Evolutionary conservation across 2,329 filamentous ascomycete genomes (phyloP).

Genomic region (Aspergillus neotritici): DNA sequence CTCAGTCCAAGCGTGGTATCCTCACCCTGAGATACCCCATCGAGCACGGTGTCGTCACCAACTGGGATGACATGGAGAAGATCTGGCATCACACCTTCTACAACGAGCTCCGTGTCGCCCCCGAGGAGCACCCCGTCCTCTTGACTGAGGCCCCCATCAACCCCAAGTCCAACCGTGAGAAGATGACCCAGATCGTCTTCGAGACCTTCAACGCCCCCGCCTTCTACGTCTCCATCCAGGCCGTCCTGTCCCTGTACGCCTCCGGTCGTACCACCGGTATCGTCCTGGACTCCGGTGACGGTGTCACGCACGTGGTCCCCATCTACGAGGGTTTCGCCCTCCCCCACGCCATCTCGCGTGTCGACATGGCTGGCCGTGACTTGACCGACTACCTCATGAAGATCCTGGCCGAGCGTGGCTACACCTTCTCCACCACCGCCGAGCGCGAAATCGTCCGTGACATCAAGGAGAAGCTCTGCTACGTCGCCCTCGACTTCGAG

Average conservation of each 20-base stretch:
- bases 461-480: conserved; percentile 99
- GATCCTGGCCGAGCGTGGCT: conserved; percentile 98
- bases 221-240: conserved; percentile 99
- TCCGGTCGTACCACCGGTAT: conserved; percentile 99
- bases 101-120: conserved; percentile 99
- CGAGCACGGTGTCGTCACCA: conserved; percentile 99
- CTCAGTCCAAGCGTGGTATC: conserved; percentile 99
- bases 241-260: conserved; percentile 97
- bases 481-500: conserved; percentile 99
- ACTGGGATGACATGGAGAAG: conserved; percentile 99
- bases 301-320: conserved; percentile 99
- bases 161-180: conserved; percentile 99
- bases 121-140: conserved; percentile 99
- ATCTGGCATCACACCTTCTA: conserved; percentile 99
- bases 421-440: conserved; percentile 99
- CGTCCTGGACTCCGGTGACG: conserved; percentile 98
- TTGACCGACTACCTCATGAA: conserved; percentile 99
- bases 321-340: conserved; percentile 99
- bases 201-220: conserved; percentile 99
- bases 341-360: conserved; percentile 98
- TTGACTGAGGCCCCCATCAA: conserved; percentile 99
- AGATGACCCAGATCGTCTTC: conserved; percentile 99
- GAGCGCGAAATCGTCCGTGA: conserved; percentile 99
- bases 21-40: conserved; percentile 98
- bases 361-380: conserved; percentile 99